Conservation (phyloP, 495 filamentous ascomycete genomes). For the Trypethelium eluteriae region DNA sequence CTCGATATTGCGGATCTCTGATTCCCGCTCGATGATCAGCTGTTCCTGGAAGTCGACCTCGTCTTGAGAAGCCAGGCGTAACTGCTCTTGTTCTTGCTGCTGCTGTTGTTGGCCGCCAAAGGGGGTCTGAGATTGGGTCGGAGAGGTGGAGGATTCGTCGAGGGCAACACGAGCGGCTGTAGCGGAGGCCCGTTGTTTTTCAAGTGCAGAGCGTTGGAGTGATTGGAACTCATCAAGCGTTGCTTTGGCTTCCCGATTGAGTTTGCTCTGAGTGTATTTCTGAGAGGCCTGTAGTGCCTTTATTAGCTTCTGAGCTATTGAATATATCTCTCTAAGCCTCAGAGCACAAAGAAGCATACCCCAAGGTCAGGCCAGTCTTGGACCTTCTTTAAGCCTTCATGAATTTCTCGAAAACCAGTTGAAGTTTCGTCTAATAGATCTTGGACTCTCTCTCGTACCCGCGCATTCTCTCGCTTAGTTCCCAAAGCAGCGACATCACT, state of each 20-base stretch:
- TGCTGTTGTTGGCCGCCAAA: conserved; percentile 36
- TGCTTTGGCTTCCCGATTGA: conserved; percentile 82
- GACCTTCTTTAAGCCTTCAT: conserved; percentile 86
- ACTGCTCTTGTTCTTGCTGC: conserved; percentile 67
- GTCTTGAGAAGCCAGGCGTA: conserved; percentile 78
- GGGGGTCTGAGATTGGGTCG: conserved; percentile 26
- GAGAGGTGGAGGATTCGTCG: conserved; percentile 39
- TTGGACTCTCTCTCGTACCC: conserved; percentile 83
- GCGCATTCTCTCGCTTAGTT: conserved; percentile 81
- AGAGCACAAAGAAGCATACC: conserved; percentile 45
- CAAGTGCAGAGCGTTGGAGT: conserved; percentile 77
- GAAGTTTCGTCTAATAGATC: conserved; percentile 77
- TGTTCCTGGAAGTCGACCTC: conserved; percentile 98
- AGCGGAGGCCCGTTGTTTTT: conserved; percentile 84
- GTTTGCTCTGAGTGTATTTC: conserved; percentile 89
- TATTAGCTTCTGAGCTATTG: conserved; percentile 2
- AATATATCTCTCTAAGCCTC: background rate
- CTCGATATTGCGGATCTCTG: conserved; percentile 95
- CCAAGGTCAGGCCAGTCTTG: conserved; percentile 87
- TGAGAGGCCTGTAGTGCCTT: conserved; percentile 64
- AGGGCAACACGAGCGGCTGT: conserved; percentile 68
- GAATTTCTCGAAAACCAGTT: conserved; percentile 81
- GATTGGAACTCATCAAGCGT: conserved; percentile 83
- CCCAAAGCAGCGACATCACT: conserved; percentile 78
- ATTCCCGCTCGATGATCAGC: conserved; percentile 88